phyloP scores from a whole-genome alignment of 2,329 filamentous ascomycete genomes.

The Exophiala spinifera region DNA sequence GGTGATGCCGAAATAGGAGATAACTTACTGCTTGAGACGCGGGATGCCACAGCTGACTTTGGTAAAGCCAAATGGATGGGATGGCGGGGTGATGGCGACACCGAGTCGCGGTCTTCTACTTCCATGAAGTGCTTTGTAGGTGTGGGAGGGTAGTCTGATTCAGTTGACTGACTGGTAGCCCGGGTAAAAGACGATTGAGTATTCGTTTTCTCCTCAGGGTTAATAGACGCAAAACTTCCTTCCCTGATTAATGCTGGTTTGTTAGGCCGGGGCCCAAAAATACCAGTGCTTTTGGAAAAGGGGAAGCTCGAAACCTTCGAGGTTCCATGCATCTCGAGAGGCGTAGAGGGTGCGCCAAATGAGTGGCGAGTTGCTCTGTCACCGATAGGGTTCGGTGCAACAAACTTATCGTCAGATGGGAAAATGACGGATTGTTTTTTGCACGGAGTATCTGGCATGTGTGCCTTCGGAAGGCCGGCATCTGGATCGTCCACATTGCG shows the following conservation, averaged over 20 bases:
- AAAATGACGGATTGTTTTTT: conserved; percentile 76
- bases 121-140: conserved; percentile 67
- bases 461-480: conserved; percentile 56
- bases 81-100: conserved; percentile 28
- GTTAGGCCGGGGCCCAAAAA: conserved; percentile 58
- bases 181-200: conserved; percentile 56
- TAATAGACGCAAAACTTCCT: conserved; percentile 75
- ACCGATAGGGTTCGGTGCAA: conserved; percentile 61
- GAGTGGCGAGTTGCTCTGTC: conserved; percentile 65
- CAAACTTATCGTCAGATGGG: conserved; percentile 57
- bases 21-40: conserved; percentile 38
- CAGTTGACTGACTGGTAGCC: conserved; percentile 57
- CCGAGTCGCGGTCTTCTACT: conserved; percentile 16
- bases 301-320: conserved; percentile 63
- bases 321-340: conserved; percentile 64
- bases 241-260: conserved; percentile 51
- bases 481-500: conserved; percentile 69
- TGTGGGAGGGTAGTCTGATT: conserved; percentile 82
- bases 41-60: conserved; percentile 17
- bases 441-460: conserved; percentile 92
- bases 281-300: conserved; percentile 62
- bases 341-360: conserved; percentile 76
- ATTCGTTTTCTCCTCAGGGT: conserved; percentile 68
- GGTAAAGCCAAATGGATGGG: conserved; percentile 21
- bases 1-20: conserved; percentile 32